A percentile compares a stretch with the other conserved stretches of the same genome.
Conservation (phyloP, 345 rosid species). For the Eucalyptus cloeziana region DNA sequence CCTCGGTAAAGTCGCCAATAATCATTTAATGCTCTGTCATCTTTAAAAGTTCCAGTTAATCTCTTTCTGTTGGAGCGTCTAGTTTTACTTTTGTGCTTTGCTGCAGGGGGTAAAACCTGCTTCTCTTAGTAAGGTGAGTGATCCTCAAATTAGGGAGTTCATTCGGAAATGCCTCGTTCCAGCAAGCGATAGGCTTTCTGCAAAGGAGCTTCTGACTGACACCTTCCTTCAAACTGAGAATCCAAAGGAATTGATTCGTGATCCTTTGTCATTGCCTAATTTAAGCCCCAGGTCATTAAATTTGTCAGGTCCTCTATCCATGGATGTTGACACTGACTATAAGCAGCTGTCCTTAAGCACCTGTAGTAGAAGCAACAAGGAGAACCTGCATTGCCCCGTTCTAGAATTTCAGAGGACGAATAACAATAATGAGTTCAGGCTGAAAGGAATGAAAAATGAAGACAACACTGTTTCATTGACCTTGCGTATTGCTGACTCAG, state of each 20-base stretch:
- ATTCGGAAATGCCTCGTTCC: conserved; percentile 59
- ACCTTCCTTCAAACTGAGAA: conserved; percentile 30
- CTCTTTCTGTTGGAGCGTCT: not conserved
- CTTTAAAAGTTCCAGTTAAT: not conserved
- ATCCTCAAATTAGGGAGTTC: conserved; percentile 36
- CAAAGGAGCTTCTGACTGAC: conserved; percentile 50
- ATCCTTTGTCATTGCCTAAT: conserved; percentile 7
- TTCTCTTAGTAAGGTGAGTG: conserved; percentile 39
- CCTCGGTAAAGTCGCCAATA: conserved; percentile 16
- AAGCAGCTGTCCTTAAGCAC: conserved; percentile 33
- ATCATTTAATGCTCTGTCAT: not conserved
- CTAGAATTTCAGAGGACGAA: conserved; percentile 34
- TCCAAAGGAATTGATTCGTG: conserved; percentile 18
- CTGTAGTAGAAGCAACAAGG: conserved; percentile 17
- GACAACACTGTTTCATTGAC: conserved; percentile 40
- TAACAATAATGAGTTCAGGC: conserved; percentile 28
- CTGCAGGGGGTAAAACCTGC: conserved; percentile 64
- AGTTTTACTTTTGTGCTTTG: not conserved
- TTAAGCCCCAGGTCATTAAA: conserved; percentile 11
- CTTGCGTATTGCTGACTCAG: conserved; percentile 40
- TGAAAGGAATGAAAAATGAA: conserved; percentile 37
- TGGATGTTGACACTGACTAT: conserved; percentile 48
- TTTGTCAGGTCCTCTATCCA: conserved; percentile 22
- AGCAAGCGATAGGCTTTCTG: conserved; percentile 46
- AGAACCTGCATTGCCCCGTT: conserved; percentile 9